A percentile compares a stretch with the other conserved stretches of the same genome.
Evolutionary conservation across 441 rosid species (phyloP).

Genomic region (Gossypium lobatum): DNA sequence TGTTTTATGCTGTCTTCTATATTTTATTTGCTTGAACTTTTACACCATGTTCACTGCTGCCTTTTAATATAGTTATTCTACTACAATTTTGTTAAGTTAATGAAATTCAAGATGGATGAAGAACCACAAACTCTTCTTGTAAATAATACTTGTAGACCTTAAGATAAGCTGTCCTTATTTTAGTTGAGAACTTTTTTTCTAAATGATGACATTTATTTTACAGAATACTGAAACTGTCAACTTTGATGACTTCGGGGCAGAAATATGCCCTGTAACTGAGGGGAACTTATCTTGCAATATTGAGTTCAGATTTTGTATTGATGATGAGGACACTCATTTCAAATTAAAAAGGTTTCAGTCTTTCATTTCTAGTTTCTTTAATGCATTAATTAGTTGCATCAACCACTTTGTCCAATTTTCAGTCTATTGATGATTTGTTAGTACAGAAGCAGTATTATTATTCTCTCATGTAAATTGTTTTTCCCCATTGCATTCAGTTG

Average conservation of each 20-base stretch:
- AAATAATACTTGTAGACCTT: not conserved
- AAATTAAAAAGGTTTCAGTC: constrained; percentile 24
- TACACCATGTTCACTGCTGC: not conserved
- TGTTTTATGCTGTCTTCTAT: not conserved
- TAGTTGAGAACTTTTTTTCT: not conserved
- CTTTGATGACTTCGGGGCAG: constrained; percentile 48
- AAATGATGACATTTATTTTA: not conserved
- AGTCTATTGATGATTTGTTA: not conserved
- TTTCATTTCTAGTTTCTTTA: constrained; percentile 6
- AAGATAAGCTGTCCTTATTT: not conserved
- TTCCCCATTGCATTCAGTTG: constrained; percentile 21
- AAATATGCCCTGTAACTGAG: constrained; percentile 30
- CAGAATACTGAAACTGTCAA: constrained; percentile 30
- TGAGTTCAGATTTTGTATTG: constrained; percentile 13
- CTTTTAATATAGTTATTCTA: not conserved
- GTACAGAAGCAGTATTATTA: not conserved
- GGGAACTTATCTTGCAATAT: constrained; percentile 19
- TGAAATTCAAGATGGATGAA: not conserved
- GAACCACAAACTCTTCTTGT: not conserved
- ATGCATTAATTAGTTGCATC: not conserved
- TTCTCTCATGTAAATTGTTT: not conserved
- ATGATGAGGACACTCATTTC: constrained; percentile 10
- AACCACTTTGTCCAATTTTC: not conserved
- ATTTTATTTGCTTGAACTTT: not conserved
- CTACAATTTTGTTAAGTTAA: not conserved